These are phyloP conservation scores for Jatropha podagrica DNA, from an alignment of 441 rosid genomes.

Conservation along the genomic window DNA sequence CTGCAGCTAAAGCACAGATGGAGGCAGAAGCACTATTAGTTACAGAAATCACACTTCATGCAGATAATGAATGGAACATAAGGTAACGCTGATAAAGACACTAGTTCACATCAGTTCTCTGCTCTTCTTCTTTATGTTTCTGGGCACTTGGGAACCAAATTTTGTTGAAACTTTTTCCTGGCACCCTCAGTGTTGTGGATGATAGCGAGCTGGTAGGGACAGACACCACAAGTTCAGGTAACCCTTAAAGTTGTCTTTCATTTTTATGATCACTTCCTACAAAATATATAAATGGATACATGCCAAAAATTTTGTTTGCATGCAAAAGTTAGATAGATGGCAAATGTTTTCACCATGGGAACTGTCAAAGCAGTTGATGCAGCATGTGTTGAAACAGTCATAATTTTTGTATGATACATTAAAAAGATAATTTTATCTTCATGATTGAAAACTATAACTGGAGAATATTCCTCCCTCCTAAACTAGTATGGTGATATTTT, in stretches of 20 bases:
- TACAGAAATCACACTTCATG: constrained; percentile 64
- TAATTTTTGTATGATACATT: not conserved
- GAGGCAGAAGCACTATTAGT: constrained; percentile 58
- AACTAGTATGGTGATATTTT: not conserved
- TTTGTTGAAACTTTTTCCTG: constrained; percentile 13
- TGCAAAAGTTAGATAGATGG: not conserved
- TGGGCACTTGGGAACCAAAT: constrained; percentile 1
- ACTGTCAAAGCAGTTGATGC: not conserved
- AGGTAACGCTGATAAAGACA: constrained; percentile 43
- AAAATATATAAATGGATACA: not conserved
- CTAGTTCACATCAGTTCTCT: not conserved
- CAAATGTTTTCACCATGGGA: not conserved
- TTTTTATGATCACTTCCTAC: not conserved
- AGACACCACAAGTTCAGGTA: constrained; percentile 66
- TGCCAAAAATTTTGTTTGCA: not conserved
- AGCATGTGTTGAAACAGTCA: not conserved
- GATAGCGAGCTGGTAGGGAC: constrained; percentile 43
- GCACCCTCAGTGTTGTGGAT: constrained; percentile 62
- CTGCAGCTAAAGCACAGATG: constrained; percentile 85
- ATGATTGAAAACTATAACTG: not conserved
- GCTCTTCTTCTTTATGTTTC: not conserved
- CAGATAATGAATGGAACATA: constrained; percentile 93
- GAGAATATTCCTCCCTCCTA: not conserved
- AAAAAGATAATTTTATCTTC: not conserved
- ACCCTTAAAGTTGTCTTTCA: constrained; percentile 3